A percentile compares a stretch with the other conserved stretches of the same genome.
phyloP scores from a whole-genome alignment of 495 filamentous ascomycete species.

The Talaromyces trachyspermus region DNA sequence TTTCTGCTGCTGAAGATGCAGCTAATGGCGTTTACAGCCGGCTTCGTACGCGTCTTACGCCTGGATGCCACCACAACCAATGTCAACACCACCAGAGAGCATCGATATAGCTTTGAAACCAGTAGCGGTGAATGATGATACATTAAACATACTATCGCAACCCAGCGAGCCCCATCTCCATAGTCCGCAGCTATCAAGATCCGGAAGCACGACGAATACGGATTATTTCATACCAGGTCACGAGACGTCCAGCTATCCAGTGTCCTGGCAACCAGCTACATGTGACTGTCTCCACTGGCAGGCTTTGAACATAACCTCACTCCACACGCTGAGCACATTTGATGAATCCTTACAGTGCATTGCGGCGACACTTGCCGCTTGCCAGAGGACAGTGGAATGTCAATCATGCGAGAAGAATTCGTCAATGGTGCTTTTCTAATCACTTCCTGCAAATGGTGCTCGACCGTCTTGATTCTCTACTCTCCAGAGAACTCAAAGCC shows the following conservation, averaged over 20 bases:
- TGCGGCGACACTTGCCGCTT: not conserved
- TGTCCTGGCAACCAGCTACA: not conserved
- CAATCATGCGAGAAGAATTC: constrained; percentile 4
- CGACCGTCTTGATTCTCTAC: not conserved
- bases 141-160: not conserved
- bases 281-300: constrained; percentile 7
- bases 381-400: not conserved
- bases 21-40: not conserved
- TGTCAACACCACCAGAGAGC: constrained; percentile 5
- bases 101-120: not conserved
- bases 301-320: not conserved
- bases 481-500: not conserved
- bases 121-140: not conserved
- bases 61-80: constrained; percentile 4
- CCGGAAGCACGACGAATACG: not conserved
- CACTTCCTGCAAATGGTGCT: constrained; percentile 3
- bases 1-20: not conserved
- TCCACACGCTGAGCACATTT: constrained; percentile 1
- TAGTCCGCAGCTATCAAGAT: not conserved
- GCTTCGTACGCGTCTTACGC: not conserved
- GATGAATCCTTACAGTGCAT: not conserved
- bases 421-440: not conserved
- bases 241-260: not conserved
- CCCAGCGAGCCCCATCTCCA: not conserved
- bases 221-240: not conserved